Conservation (phyloP, 768 basidiomycete genomes). For the Calocybe gangraenosa region DNA sequence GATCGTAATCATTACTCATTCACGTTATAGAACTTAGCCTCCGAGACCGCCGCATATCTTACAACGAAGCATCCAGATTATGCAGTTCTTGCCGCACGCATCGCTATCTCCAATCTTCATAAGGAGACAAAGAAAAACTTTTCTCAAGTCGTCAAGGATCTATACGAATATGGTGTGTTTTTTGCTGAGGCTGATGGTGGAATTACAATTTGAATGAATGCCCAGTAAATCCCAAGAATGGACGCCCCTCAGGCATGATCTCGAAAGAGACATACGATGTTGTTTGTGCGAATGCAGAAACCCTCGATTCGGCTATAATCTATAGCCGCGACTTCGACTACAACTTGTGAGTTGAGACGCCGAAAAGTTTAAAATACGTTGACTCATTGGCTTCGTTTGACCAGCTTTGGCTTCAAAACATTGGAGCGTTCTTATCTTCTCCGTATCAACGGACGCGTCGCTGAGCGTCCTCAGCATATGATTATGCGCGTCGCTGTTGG, state of each 20-base stretch:
- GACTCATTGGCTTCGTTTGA: neutral
- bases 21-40: constrained; percentile 78
- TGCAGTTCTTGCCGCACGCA: constrained; percentile 95
- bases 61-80: constrained; percentile 98
- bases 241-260: constrained; percentile 84
- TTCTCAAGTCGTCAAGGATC: constrained; percentile 85
- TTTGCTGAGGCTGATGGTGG: neutral
- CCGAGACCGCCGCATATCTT: constrained; percentile 95
- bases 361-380: neutral
- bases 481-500: constrained; percentile 99
- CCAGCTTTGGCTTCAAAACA: constrained; percentile 98
- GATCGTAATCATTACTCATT: neutral
- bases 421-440: constrained; percentile 97
- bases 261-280: constrained; percentile 80
- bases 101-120: constrained; percentile 97
- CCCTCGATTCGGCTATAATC: constrained; percentile 91
- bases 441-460: constrained; percentile 89
- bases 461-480: constrained; percentile 98
- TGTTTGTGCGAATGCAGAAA: constrained; percentile 76
- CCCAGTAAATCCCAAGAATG: constrained; percentile 93
- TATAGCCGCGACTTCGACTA: constrained; percentile 98
- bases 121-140: constrained; percentile 99
- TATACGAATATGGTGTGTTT: constrained; percentile 78
- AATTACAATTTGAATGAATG: neutral
- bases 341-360: constrained; percentile 77